These are phyloP conservation scores for Mycosarcoma mackinlayi DNA, from an alignment of 1,284 basidiomycete species.

Conservation along the genomic window DNA sequence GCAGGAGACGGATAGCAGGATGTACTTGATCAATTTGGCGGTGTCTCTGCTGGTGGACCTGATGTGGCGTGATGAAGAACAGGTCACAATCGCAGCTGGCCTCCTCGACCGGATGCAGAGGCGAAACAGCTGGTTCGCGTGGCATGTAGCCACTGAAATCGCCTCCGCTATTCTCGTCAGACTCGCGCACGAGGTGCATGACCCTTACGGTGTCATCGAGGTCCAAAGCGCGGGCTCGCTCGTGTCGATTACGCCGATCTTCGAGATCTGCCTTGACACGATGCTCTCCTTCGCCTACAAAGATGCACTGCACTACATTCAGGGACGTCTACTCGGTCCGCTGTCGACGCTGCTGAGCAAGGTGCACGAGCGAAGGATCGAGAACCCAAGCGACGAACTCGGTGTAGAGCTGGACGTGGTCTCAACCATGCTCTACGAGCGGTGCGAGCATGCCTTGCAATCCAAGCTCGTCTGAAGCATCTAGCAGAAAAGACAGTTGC, in stretches of 20 bases:
- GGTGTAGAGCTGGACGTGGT: constrained; percentile 18
- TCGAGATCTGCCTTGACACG: constrained; percentile 1
- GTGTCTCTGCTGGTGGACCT: background rate
- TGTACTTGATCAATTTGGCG: background rate
- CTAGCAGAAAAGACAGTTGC: too few relatives aligned
- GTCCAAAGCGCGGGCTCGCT: background rate
- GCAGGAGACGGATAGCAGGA: background rate
- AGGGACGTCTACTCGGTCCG: background rate
- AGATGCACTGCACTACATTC: background rate
- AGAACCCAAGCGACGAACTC: background rate
- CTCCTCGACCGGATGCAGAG: constrained; percentile 11
- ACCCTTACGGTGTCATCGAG: background rate
- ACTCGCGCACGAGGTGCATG: background rate
- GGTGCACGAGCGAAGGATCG: constrained; percentile 4
- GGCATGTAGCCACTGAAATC: background rate
- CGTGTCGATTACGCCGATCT: constrained; percentile 1
- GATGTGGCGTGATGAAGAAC: constrained; percentile 9
- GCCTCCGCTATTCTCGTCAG: constrained; percentile 1
- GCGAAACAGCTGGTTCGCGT: background rate
- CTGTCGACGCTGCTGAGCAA: constrained; percentile 8
- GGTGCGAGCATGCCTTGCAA: constrained; percentile 1
- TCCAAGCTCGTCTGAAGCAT: background rate
- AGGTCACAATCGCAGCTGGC: constrained; percentile 9
- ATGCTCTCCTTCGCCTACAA: background rate
- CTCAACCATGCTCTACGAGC: constrained; percentile 10